Evolutionary conservation across 2,329 filamentous ascomycete species (phyloP), one percentile per base, ranked within the genome.

Genomic region (Chalaropsis thielavioides): DNA sequence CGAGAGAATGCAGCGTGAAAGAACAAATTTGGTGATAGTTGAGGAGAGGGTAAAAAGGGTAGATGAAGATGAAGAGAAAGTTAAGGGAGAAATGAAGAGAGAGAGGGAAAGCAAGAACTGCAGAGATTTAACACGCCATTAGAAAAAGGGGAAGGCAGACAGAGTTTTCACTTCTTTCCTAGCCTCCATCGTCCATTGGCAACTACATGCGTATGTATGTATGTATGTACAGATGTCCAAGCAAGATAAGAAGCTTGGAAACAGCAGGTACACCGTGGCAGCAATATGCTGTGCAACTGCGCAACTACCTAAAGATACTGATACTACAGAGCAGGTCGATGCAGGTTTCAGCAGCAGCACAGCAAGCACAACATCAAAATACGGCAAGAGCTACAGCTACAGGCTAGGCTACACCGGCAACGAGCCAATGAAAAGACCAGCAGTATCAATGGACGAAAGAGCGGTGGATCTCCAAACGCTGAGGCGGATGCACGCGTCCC

Each of bases 291-390:
- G 51, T 56, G 51, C 51, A 35, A 56, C 51, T 56, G 51, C 27
- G 51, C 51, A 35, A 35, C 24, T 56, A 24, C 51, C 51, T 56
- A 24, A 56, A 56, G 51, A 56, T 31, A 35, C 51, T 56, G 13
- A 31, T 27, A 24, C 8, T 15, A 31, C 22, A 56, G 51, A 31
- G 51, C 24, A 56, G 24, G 51, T 31, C 22, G 22, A 27, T 56
- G 51, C 51, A 56, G 51, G 51, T 56, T 56, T 56, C 51, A 56
- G 51, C 22, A 56, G 22, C 24, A 49, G 46, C 27, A 56, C 51
- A n/a, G 27, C 51, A 31, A 56, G 7, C 46, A 15, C 11, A 17
- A 35, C 8, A 31, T 11, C 22, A 56, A 35, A 56, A 56, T 22
- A 35, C 22, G 27, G 51, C 51, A 56, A 56, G 22, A 56, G 17